Evolutionary conservation across 768 basidiomycete species (phyloP).

Genomic region (Crucibulum laeve): DNA sequence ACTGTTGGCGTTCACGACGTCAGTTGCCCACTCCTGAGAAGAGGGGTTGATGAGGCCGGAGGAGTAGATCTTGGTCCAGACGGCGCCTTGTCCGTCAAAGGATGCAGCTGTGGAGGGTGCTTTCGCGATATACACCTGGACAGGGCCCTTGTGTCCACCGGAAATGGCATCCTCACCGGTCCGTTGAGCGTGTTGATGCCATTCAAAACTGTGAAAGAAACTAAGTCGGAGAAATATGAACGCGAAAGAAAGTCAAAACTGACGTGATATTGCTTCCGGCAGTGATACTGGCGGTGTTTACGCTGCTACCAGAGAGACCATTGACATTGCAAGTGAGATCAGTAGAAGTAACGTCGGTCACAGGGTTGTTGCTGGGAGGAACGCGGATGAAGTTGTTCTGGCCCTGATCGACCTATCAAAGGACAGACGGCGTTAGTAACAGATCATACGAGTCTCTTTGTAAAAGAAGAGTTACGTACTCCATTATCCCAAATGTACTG

Average conservation of each 20-base stretch:
- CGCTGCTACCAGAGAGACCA: conserved; percentile 35
- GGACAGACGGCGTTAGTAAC: not conserved
- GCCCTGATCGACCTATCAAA: conserved; percentile 37
- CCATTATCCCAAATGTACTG: conserved; percentile 50
- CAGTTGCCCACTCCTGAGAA: conserved; percentile 42
- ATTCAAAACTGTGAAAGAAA: conserved; percentile 35
- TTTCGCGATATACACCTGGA: conserved; percentile 48
- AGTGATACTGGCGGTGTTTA: conserved; percentile 34
- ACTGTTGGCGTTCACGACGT: conserved; percentile 41
- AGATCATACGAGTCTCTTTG: not conserved
- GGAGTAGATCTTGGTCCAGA: conserved; percentile 53
- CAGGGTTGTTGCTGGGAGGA: conserved; percentile 50
- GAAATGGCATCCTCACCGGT: conserved; percentile 51
- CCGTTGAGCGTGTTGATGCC: conserved; percentile 51
- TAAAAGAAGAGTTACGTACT: conserved; percentile 16
- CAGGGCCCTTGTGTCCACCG: conserved; percentile 46
- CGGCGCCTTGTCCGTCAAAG: conserved; percentile 43
- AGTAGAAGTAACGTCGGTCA: conserved; percentile 49
- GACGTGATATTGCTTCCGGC: conserved; percentile 41
- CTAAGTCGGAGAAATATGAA: not conserved
- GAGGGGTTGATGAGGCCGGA: conserved; percentile 37
- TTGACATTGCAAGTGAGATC: conserved; percentile 52
- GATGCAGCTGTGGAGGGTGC: conserved; percentile 38
- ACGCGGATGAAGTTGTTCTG: conserved; percentile 41
- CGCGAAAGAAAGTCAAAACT: conserved; percentile 1